Conservation (phyloP, 163 green algal species). For the Trebouxia gelatinosa region DNA sequence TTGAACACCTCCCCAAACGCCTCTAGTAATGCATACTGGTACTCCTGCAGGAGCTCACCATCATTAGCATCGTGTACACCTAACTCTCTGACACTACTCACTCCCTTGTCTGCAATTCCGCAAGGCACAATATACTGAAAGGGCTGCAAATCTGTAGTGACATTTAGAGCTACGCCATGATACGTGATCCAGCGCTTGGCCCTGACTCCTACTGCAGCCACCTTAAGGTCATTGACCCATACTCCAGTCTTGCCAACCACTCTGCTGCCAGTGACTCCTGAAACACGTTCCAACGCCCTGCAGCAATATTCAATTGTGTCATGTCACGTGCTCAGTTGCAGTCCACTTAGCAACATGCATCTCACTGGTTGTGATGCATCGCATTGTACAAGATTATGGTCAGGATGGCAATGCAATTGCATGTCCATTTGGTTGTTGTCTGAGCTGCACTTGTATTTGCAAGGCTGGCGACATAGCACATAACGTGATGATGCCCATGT, state of each 20-base stretch:
- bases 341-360: too few species aligned
- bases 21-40: constrained; percentile 58
- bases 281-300: constrained; percentile 66
- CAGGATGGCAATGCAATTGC: neutral
- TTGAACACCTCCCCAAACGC: constrained; percentile 64
- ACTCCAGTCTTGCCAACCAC: constrained; percentile 90
- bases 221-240: constrained; percentile 87
- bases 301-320: too few species aligned
- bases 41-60: constrained; percentile 59
- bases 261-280: constrained; percentile 69
- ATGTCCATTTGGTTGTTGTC: too few species aligned
- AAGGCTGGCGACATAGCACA: neutral
- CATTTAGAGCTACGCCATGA: constrained; percentile 95
- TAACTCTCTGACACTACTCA: constrained; percentile 55
- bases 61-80: neutral
- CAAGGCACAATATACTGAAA: constrained; percentile 92
- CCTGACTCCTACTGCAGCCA: constrained; percentile 92
- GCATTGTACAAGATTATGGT: too few species aligned
- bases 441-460: constrained; percentile 27
- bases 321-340: too few species aligned
- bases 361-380: too few species aligned
- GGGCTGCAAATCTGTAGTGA: constrained; percentile 75
- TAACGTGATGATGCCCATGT: neutral
- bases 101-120: constrained; percentile 75
- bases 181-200: constrained; percentile 92